These are phyloP conservation scores for Vaccinium macrocarpon DNA, from an alignment of 148 eudicot species.

Conservation along the genomic window DNA sequence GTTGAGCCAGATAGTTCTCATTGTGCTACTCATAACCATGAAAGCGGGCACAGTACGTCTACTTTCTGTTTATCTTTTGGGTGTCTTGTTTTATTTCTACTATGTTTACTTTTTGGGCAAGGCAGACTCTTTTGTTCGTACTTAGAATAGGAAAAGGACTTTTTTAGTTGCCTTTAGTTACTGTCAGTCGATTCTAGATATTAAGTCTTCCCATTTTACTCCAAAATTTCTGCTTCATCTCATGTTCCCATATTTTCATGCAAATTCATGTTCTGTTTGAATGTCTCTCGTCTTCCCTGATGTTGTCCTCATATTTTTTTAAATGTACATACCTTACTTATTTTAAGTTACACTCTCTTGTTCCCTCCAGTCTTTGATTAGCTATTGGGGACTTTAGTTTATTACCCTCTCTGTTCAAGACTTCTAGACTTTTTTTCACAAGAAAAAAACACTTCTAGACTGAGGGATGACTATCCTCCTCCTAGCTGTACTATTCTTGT, in stretches of 20 bases:
- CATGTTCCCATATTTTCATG: neutral
- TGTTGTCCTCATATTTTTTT: neutral
- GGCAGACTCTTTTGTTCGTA: neutral
- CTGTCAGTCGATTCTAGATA: neutral
- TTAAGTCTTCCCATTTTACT: neutral
- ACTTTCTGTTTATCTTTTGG: neutral
- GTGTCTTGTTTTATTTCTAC: neutral
- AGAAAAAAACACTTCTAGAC: neutral
- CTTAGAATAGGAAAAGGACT: neutral
- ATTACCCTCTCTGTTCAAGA: neutral
- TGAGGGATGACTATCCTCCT: neutral
- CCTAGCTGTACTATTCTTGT: neutral
- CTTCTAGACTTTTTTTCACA: neutral
- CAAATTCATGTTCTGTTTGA: neutral
- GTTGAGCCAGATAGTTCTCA: conserved; percentile 46
- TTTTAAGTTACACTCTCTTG: neutral
- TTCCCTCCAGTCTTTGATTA: neutral
- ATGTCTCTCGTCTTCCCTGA: neutral
- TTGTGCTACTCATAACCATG: conserved; percentile 46
- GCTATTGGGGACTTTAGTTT: neutral
- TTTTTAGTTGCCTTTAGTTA: neutral
- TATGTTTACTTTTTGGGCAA: neutral
- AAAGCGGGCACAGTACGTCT: conserved; percentile 49
- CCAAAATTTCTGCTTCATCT: neutral
- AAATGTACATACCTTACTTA: neutral